These are phyloP conservation scores for Xanthoconium stramineum DNA, from an alignment of 768 basidiomycete genomes.

Conservation along the genomic window DNA sequence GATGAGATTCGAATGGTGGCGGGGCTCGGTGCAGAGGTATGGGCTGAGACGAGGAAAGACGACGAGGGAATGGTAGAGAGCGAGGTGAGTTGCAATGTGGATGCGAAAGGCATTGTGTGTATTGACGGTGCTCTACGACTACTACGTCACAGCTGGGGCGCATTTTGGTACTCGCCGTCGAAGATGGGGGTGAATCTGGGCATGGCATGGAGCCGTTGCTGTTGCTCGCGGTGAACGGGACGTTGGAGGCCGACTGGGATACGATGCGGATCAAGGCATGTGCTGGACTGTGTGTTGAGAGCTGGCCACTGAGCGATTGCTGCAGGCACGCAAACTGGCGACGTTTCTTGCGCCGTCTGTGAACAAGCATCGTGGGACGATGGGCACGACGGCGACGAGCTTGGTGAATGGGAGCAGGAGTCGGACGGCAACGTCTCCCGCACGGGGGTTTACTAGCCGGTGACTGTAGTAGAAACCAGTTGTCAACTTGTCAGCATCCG, in stretches of 20 bases:
- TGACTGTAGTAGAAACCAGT: neutral
- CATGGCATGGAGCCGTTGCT: slow-evolving; percentile 47
- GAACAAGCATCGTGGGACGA: slow-evolving; percentile 34
- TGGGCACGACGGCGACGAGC: slow-evolving; percentile 15
- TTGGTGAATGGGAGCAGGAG: slow-evolving; percentile 19
- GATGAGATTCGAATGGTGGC: slow-evolving; percentile 73
- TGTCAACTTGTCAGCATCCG: slow-evolving; percentile 8
- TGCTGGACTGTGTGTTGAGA: neutral
- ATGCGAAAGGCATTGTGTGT: neutral
- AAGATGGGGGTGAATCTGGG: slow-evolving; percentile 31
- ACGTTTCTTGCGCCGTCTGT: slow-evolving; percentile 35
- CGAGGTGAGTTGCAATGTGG: slow-evolving; percentile 48
- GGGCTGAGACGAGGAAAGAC: slow-evolving; percentile 67
- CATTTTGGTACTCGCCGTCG: slow-evolving; percentile 64
- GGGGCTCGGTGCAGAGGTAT: slow-evolving; percentile 70
- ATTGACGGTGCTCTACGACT: slow-evolving; percentile 1
- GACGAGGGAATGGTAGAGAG: slow-evolving; percentile 66
- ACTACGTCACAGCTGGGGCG: slow-evolving; percentile 54
- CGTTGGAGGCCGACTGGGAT: slow-evolving; percentile 61
- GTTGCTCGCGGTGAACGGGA: slow-evolving; percentile 67
- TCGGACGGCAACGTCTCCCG: slow-evolving; percentile 30
- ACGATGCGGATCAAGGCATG: slow-evolving; percentile 60
- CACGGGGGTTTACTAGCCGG: slow-evolving; percentile 14
- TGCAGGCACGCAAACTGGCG: slow-evolving; percentile 32
- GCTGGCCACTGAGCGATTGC: neutral